phyloP scores from a whole-genome alignment of 495 filamentous ascomycete genomes.

The Hyaloscypha variabilis region DNA sequence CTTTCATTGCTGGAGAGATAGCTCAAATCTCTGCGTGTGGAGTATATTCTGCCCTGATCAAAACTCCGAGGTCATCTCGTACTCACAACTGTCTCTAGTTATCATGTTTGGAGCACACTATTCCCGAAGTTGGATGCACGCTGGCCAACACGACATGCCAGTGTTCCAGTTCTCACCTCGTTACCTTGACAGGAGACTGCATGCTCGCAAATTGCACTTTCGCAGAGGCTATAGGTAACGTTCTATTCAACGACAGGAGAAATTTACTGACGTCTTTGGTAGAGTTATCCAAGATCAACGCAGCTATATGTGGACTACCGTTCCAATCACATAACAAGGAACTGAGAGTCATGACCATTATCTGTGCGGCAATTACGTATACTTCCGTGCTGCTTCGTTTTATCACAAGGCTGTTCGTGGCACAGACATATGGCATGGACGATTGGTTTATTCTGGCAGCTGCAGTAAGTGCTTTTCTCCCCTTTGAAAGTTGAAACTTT shows the following conservation, averaged over 20 bases:
- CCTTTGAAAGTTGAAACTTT: no score
- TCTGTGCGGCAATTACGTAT: background rate
- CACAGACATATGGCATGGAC: slow-evolving; percentile 35
- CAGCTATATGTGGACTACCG: background rate
- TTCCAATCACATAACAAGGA: background rate
- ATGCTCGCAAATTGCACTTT: slow-evolving; percentile 8
- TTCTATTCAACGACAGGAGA: background rate
- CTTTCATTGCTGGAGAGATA: slow-evolving; percentile 1
- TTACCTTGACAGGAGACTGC: background rate
- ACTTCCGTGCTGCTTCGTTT: background rate
- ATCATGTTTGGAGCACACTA: background rate
- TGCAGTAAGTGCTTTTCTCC: slow-evolving; percentile 23
- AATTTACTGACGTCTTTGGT: background rate
- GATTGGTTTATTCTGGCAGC: slow-evolving; percentile 36
- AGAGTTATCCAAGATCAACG: background rate
- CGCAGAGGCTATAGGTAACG: background rate
- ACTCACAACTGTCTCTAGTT: background rate
- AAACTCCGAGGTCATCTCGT: background rate
- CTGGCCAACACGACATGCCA: background rate
- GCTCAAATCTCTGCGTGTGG: slow-evolving; percentile 4
- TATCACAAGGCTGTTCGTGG: background rate
- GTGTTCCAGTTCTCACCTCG: background rate
- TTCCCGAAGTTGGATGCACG: background rate
- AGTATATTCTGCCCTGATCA: background rate
- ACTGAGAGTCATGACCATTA: slow-evolving; percentile 1